phyloP scores from a whole-genome alignment of 768 basidiomycete genomes.

The Tricholoma sp. region DNA sequence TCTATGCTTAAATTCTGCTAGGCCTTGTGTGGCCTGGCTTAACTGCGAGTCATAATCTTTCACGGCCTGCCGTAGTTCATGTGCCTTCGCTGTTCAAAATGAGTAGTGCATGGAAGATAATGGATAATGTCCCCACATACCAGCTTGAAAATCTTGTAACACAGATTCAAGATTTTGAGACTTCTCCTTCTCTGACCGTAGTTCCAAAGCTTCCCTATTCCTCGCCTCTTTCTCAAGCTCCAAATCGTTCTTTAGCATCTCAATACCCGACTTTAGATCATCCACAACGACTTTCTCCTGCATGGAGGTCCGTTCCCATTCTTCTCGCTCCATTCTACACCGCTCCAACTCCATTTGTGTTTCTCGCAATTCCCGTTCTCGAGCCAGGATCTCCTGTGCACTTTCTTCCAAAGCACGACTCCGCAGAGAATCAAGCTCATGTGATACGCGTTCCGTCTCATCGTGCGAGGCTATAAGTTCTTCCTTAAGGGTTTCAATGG shows the following conservation, averaged over 20 bases:
- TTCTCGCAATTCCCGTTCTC: constrained; percentile 80
- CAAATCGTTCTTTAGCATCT: constrained; percentile 55
- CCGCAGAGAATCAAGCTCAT: constrained; percentile 66
- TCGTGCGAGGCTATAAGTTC: constrained; percentile 75
- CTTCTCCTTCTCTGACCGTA: constrained; percentile 69
- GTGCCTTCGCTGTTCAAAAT: constrained; percentile 67
- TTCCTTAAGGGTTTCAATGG: constrained; percentile 72
- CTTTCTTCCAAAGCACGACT: constrained; percentile 59
- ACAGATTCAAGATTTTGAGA: constrained; percentile 86
- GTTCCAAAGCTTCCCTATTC: constrained; percentile 47
- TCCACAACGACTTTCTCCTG: constrained; percentile 71
- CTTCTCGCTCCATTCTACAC: constrained; percentile 72
- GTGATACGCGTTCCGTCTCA: constrained; percentile 66
- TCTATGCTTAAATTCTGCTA: constrained; percentile 89
- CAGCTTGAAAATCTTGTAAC: constrained; percentile 90
- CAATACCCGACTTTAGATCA: constrained; percentile 54
- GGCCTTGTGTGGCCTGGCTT: constrained; percentile 57
- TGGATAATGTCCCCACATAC: constrained; percentile 40
- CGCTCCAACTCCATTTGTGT: constrained; percentile 83
- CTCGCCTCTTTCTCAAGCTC: constrained; percentile 60
- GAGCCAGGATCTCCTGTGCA: constrained; percentile 61
- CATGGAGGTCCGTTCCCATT: constrained; percentile 46
- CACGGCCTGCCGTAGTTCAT: constrained; percentile 81
- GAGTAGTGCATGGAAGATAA: constrained; percentile 4
- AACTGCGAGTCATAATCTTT: constrained; percentile 79